These are phyloP conservation scores for Letharia lupina DNA, from an alignment of 495 filamentous ascomycete genomes.

Conservation along the genomic window DNA sequence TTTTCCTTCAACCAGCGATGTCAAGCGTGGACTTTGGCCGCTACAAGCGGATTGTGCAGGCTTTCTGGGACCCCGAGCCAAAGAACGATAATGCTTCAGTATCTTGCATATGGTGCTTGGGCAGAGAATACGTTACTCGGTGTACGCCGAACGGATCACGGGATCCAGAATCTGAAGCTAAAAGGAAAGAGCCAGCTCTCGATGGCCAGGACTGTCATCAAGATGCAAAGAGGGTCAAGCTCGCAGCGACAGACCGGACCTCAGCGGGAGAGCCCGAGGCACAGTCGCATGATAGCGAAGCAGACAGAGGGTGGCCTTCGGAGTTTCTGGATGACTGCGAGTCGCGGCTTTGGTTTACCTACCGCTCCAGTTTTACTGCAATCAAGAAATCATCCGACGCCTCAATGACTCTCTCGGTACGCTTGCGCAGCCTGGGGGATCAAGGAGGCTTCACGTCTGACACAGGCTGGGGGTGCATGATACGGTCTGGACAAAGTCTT, in stretches of 20 bases:
- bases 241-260: not conserved
- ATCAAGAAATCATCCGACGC: constrained; percentile 74
- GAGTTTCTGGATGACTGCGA: constrained; percentile 89
- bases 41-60: constrained; percentile 78
- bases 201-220: constrained; percentile 3
- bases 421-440: constrained; percentile 72
- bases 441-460: constrained; percentile 83
- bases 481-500: constrained; percentile 87
- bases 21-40: constrained; percentile 52
- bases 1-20: constrained; percentile 36
- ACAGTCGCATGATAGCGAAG: not conserved
- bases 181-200: constrained; percentile 1
- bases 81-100: constrained; percentile 65
- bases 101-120: constrained; percentile 80
- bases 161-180: not conserved
- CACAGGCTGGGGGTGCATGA: constrained; percentile 99
- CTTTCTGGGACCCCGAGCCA: constrained; percentile 92
- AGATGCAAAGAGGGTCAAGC: not conserved
- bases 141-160: constrained; percentile 3
- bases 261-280: not conserved
- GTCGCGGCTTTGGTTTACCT: constrained; percentile 92
- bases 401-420: constrained; percentile 79
- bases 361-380: constrained; percentile 74
- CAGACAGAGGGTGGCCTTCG: constrained; percentile 64
- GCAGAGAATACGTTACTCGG: constrained; percentile 56